Conservation (phyloP, 1,284 basidiomycete genomes). For the Pterulicium gracile region DNA sequence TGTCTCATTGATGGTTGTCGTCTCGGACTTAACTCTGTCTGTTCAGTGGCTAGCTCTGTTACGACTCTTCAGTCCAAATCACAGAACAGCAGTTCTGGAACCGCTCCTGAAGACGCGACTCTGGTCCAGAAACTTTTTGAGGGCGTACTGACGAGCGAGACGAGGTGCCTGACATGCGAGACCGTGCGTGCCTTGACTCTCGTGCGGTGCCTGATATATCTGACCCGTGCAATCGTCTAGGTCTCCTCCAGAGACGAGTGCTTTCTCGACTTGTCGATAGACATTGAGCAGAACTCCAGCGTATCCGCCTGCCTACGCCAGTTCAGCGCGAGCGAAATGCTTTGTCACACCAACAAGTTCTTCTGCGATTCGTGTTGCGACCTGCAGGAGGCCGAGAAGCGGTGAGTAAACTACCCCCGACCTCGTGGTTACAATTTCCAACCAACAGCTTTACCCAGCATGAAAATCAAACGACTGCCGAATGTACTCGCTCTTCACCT, state of each 20-base stretch:
- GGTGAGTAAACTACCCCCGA: constrained; percentile 37
- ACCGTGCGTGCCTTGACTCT: constrained; percentile 40
- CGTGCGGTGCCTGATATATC: no score
- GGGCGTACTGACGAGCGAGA: constrained; percentile 91
- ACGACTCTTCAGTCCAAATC: constrained; percentile 38
- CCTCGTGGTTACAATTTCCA: constrained; percentile 5
- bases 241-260: constrained; percentile 94
- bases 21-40: constrained; percentile 8
- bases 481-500: constrained; percentile 92
- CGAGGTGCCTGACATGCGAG: constrained; percentile 94
- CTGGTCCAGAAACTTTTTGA: constrained; percentile 91
- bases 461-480: constrained; percentile 96
- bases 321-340: constrained; percentile 97
- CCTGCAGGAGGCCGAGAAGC: constrained; percentile 94
- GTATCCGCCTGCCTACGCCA: constrained; percentile 92
- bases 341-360: constrained; percentile 96
- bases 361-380: constrained; percentile 97
- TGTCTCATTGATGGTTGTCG: constrained; percentile 2
- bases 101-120: constrained; percentile 43
- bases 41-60: constrained; percentile 46
- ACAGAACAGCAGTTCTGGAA: constrained; percentile 31
- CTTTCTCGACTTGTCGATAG: constrained; percentile 95
- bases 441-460: constrained; percentile 36
- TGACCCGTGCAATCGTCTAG: constrained; percentile 23
- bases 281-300: constrained; percentile 95